Percentiles rank a stretch among this genome's conserved stretches.
phyloP scores from a whole-genome alignment of 2,329 filamentous ascomycete species.

The Pseudopyricularia cyperi region DNA sequence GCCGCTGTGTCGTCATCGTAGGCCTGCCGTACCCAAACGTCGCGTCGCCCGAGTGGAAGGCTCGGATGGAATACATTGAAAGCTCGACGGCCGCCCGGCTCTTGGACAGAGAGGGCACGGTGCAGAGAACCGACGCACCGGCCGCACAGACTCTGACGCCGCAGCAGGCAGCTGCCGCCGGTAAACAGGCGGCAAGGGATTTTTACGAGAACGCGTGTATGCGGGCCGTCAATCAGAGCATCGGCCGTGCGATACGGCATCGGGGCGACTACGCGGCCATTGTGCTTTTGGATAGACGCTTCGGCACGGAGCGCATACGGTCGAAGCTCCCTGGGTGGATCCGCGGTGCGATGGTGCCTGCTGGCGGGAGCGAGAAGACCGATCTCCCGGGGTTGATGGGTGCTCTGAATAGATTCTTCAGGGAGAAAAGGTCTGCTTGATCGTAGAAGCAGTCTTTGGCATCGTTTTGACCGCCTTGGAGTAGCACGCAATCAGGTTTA shows the following conservation, averaged over 20 bases:
- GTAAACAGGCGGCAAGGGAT: conserved; percentile 52
- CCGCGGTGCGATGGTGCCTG: conserved; percentile 42
- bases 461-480: too few species aligned
- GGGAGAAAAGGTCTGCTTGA: conserved; percentile 27
- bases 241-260: conserved; percentile 85
- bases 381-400: conserved; percentile 45
- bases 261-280: conserved; percentile 82
- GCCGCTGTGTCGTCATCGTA: conserved; percentile 81
- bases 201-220: conserved; percentile 95
- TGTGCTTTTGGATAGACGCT: conserved; percentile 70
- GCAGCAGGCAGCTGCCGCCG: conserved; percentile 19
- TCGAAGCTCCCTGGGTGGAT: conserved; percentile 87
- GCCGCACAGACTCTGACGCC: conserved; percentile 3
- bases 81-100: conserved; percentile 32
- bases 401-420: conserved; percentile 43
- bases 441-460: background rate
- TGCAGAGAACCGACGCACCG: conserved; percentile 11
- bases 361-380: conserved; percentile 29
- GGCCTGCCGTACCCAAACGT: conserved; percentile 90
- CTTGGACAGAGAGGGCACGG: conserved; percentile 6
- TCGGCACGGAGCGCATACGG: conserved; percentile 59
- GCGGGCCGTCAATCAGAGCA: conserved; percentile 93
- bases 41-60: conserved; percentile 81
- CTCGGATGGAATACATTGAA: conserved; percentile 79
- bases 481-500: too few species aligned